phyloP scores from a whole-genome alignment of 768 basidiomycete genomes.

The Mycena belliarum region DNA sequence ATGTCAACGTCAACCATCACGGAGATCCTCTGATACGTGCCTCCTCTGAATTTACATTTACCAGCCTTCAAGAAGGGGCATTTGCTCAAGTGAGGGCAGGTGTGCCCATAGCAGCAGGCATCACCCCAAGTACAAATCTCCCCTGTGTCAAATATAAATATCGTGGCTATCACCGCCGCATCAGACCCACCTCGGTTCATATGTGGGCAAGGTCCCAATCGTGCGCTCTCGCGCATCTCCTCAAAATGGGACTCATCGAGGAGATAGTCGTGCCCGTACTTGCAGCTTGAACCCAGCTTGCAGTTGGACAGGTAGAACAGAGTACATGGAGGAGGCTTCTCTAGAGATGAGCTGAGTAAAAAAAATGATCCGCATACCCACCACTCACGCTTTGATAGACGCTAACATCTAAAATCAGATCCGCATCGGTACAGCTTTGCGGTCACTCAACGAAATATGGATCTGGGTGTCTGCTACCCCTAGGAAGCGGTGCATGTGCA shows the following conservation, averaged over 20 bases:
- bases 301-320: conserved; percentile 64
- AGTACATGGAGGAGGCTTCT: conserved; percentile 68
- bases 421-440: conserved; percentile 23
- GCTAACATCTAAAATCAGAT: conserved; percentile 31
- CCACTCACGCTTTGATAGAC: conserved; percentile 62
- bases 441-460: conserved; percentile 51
- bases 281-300: conserved; percentile 58
- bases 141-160: conserved; percentile 34
- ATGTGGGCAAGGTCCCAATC: conserved; percentile 61
- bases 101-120: conserved; percentile 55
- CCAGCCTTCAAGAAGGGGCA: conserved; percentile 54
- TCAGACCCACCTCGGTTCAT: conserved; percentile 52
- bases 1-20: conserved; percentile 8
- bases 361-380: not conserved
- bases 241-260: conserved; percentile 53
- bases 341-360: conserved; percentile 33
- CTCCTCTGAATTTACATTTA: conserved; percentile 62
- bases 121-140: conserved; percentile 61
- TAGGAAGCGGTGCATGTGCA: conserved; percentile 24
- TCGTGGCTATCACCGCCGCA: conserved; percentile 1
- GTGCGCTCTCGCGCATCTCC: conserved; percentile 57
- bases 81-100: conserved; percentile 45
- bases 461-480: conserved; percentile 47
- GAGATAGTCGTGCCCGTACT: conserved; percentile 63
- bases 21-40: conserved; percentile 35